Evolutionary conservation across 495 filamentous ascomycete species (phyloP).

Genomic region (Trichoderma gamsii): DNA sequence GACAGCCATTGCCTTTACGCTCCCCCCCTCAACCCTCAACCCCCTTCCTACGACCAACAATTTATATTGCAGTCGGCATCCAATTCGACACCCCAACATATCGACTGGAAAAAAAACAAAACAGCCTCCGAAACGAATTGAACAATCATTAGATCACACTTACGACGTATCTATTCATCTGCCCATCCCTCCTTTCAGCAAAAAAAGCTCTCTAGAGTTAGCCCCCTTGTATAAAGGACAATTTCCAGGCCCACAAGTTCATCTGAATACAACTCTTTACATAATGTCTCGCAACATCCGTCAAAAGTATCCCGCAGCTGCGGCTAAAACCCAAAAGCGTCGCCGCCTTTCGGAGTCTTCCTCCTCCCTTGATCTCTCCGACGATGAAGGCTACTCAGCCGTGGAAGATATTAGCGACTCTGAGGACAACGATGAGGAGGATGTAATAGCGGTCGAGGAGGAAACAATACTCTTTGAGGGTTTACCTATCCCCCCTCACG

Average conservation of each 20-base stretch:
- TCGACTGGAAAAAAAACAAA: background rate
- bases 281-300: constrained; percentile 49
- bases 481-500: constrained; percentile 26
- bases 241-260: background rate
- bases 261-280: constrained; percentile 6
- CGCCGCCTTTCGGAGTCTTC: constrained; percentile 36
- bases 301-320: constrained; percentile 40
- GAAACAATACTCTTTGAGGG: constrained; percentile 53
- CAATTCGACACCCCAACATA: background rate
- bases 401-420: constrained; percentile 74
- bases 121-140: background rate
- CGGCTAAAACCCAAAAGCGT: constrained; percentile 34
- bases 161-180: background rate
- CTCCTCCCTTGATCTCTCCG: constrained; percentile 47
- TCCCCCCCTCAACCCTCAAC: constrained; percentile 9
- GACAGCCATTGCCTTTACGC: constrained; percentile 19
- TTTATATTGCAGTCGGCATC: background rate
- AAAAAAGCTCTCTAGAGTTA: background rate
- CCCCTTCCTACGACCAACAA: background rate
- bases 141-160: background rate
- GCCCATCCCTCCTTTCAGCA: background rate
- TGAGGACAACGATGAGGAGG: constrained; percentile 65
- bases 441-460: constrained; percentile 68
- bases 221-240: background rate
- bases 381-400: constrained; percentile 64